Base-by-base conservation (phyloP, 1,284 basidiomycete species). In the Puccinia horiana region DNA sequence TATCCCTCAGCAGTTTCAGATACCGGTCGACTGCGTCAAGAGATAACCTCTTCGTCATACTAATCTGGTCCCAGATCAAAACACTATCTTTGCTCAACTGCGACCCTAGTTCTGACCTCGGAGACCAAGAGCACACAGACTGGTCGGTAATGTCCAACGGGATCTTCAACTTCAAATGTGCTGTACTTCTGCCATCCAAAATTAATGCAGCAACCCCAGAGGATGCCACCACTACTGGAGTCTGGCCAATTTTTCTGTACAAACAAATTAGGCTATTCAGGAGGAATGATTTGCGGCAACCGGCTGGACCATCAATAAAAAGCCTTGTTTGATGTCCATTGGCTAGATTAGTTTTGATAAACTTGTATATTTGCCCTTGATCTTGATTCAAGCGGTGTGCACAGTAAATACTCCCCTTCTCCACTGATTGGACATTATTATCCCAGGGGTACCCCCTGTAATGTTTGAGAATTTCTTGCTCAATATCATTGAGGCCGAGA, bases 261-360 rank as follows among this genome's bases (percentile, higher is more conserved):
- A 82, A 61, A 74, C 85, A 61, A 80, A 87, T 87, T 52, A 90
- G 81, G 0, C 88, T 87, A 12, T 88, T 89, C 82, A 88, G 88
- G 0, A 90, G 63, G 85, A 87, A 90, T 0, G 89, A 90, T 83
- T 90, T 91, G 1, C 89, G 89, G 82, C 87, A 88, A 0, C 89
- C 89, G 69, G 88, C 89, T 40, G 87, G 85, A 65, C 89, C 89
- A 82, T 89, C 84, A 12, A 90, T 90, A 90, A 84, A 89, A 90
- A 0, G 1, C 29, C 32, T 18, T 63, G 58, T 63, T 35, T 2
- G 14, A 4, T 63, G 58, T 6, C 32, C 44, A 8, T 47, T 47
- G 11, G 73, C 12, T 12, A 54, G 8, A 32, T 26, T 29, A 29
- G 26, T 5, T 63, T n/a, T 23, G 16, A 44, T n/a, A 0, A 84